Conservation (phyloP, 331 rosid genomes). For the Dryas integrifolia region DNA sequence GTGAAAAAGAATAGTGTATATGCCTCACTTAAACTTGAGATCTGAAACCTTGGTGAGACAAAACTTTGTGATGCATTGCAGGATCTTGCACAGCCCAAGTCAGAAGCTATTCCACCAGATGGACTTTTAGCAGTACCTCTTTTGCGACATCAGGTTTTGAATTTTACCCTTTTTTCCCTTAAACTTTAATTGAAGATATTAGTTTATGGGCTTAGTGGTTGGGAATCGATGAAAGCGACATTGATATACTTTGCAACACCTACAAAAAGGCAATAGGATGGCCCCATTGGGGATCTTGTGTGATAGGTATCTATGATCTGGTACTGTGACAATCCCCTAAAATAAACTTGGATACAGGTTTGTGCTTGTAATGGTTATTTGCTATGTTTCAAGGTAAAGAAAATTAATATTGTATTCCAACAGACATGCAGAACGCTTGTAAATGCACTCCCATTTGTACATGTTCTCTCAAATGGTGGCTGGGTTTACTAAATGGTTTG, state of each 20-base stretch:
- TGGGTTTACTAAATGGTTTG: neutral
- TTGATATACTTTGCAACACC: neutral
- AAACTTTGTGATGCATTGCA: constrained; percentile 35
- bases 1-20: too few species aligned
- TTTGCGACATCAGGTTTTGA: constrained; percentile 74
- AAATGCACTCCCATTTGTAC: neutral
- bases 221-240: neutral
- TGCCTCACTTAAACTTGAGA: neutral
- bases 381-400: neutral
- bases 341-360: neutral
- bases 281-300: neutral
- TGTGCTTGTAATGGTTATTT: neutral
- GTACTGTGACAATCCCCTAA: neutral
- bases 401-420: neutral
- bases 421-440: neutral
- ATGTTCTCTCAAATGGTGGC: neutral
- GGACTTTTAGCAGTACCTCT: constrained; percentile 71
- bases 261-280: neutral
- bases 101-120: constrained; percentile 67
- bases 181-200: neutral
- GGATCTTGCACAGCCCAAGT: constrained; percentile 79
- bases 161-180: neutral
- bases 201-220: neutral
- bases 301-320: neutral
- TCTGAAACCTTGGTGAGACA: neutral